Conservation (phyloP, 208 protist genomes). For the Leptomonas seymouri region DNA sequence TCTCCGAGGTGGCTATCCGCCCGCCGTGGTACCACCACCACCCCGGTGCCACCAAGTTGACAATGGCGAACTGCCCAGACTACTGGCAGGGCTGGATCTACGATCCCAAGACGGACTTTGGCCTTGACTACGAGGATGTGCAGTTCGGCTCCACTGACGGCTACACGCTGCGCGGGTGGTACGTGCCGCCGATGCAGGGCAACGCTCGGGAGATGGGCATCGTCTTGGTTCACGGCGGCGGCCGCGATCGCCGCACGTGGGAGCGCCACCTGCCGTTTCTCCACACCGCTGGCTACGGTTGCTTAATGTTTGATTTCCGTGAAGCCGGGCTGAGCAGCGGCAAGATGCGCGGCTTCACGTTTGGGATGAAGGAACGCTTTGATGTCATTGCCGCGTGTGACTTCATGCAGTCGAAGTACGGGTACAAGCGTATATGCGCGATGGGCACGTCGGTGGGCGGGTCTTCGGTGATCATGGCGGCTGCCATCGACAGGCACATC, state of each 20-base stretch:
- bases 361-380: slow-evolving; percentile 89
- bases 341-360: slow-evolving; percentile 84
- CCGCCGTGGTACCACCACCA: slow-evolving; percentile 92
- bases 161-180: slow-evolving; percentile 86
- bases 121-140: slow-evolving; percentile 82
- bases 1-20: slow-evolving; percentile 86
- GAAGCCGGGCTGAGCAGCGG: slow-evolving; percentile 90
- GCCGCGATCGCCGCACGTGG: slow-evolving; percentile 91
- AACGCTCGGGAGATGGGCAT: slow-evolving; percentile 53
- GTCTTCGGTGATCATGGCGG: slow-evolving; percentile 89
- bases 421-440: slow-evolving; percentile 74
- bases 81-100: slow-evolving; percentile 91
- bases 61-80: slow-evolving; percentile 66
- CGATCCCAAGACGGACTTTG: slow-evolving; percentile 85
- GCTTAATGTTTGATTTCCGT: slow-evolving; percentile 91
- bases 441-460: slow-evolving; percentile 92
- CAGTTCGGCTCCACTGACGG: slow-evolving; percentile 66
- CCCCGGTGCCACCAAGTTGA: slow-evolving; percentile 57
- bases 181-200: slow-evolving; percentile 56
- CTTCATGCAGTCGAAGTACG: slow-evolving; percentile 68
- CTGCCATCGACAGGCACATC: slow-evolving; percentile 84
- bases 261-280: slow-evolving; percentile 88
- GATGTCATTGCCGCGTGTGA: slow-evolving; percentile 86
- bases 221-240: slow-evolving; percentile 91
- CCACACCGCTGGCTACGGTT: slow-evolving; percentile 81